Base-by-base conservation (phyloP, 371 early-diverging fungal genomes). In the Lichtheimia ornata region DNA sequence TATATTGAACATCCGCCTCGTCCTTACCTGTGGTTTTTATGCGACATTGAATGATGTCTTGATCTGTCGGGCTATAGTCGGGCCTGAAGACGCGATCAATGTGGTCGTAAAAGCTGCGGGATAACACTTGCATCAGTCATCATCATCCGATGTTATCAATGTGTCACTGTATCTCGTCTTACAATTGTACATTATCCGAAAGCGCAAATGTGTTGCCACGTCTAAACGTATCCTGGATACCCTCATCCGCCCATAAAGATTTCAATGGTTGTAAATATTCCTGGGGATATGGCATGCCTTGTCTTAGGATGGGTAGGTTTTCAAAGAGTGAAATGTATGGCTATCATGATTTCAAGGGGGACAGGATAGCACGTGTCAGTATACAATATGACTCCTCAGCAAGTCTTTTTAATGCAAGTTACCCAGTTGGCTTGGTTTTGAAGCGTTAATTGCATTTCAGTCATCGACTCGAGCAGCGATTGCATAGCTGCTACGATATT, bases 401-500 rank as follows among this genome's bases (percentile, higher is more conserved):
- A 25, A 18, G 27, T 24, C 18, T 50, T 35, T 9, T 14, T 1
- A 44, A 15, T 42, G 58, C 13, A 71, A 65, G 57, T 63, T 58
- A 76, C 76, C 67, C 84, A 82, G 69, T 88, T 86, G n/a, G 76
- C 76, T 35, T 77, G 71, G 66, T 86, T 78, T 59, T 78, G 67
- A 35, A 91, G 68, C 25, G 82, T 58, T 43, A 94, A 86, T 18
- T 84, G 79, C 67, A 94, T 69, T 27, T 71, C 72, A 6, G 82
- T 81, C 89, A 95, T 92, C 30, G 94, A 95, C 45, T 91, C 92
- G 20, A 97, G 71, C 35, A 97, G 83, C 25, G 91, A 88, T 40
- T 89, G 89, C 90, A 94, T 92, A 20, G 94, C 88, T 60, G 90
- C 83, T 51, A 93, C 78, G 20, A 91, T 81, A 74, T 97, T 97